phyloP scores from a whole-genome alignment of 2,329 filamentous ascomycete genomes.

The Hymenoscyphus fraxineus region DNA sequence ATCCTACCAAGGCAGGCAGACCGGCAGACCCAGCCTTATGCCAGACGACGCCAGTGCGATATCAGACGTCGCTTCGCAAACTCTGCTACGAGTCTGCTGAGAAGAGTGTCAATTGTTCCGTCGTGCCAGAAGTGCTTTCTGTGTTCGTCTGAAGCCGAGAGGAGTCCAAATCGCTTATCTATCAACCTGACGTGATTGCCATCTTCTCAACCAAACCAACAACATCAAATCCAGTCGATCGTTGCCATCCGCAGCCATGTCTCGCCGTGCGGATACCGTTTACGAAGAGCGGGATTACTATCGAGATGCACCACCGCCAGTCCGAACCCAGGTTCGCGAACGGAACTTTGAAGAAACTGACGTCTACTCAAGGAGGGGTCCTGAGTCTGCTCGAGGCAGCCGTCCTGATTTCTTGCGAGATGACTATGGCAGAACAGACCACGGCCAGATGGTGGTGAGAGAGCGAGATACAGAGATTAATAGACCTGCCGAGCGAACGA shows the following conservation, averaged over 20 bases:
- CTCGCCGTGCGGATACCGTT: conserved; percentile 21
- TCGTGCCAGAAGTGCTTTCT: neutral
- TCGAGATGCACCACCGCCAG: conserved; percentile 21
- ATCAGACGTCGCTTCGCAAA: neutral
- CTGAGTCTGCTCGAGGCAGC: conserved; percentile 26
- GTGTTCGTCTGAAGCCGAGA: neutral
- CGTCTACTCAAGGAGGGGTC: conserved; percentile 23
- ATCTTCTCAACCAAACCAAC: neutral
- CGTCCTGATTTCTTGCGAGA: conserved; percentile 33
- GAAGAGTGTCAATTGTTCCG: neutral
- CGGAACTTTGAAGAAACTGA: conserved; percentile 32
- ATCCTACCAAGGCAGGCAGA: conserved; percentile 19
- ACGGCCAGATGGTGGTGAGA: conserved; percentile 31
- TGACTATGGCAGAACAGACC: conserved; percentile 27
- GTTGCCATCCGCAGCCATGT: conserved; percentile 17
- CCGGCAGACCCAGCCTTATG: conserved; percentile 17
- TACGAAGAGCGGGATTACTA: conserved; percentile 32
- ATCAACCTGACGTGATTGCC: neutral
- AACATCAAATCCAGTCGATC: neutral
- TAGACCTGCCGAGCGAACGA: conserved; percentile 9
- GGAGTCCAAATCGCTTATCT: neutral
- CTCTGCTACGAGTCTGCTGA: neutral
- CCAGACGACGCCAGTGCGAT: neutral
- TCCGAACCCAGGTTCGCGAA: conserved; percentile 28
- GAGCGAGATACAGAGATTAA: conserved; percentile 31